Evolutionary conservation across 306 rosid species (phyloP), one percentile per base, ranked within the genome.

Genomic region (Urtica urens): DNA sequence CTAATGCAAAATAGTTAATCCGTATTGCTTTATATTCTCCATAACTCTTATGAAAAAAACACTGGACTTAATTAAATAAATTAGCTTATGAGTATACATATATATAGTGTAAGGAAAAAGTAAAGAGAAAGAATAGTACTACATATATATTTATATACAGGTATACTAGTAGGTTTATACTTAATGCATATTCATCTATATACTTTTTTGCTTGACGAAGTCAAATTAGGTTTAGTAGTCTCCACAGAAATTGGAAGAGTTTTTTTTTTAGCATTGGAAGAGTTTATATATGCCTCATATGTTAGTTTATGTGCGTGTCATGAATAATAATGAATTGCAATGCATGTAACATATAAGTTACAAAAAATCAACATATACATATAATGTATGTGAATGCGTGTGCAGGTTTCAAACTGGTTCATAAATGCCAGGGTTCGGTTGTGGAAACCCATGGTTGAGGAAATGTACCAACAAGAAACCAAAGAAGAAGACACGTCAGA

Each of bases 391-490:
- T 28, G 33, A 28, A 28, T 28, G 33, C 10, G 33, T 28, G 27
- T 34, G 60, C 71, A 92, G 99, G 99, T 92, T 23, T 92, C 99
- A 65, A 92, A 92, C 58, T 92, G 99, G 99, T 92, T 92, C 87
- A 92, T 92, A 24, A 92, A 92, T 80, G 99, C 99, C 17, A 86
- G 99, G 77, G 99, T 92, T 51, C 71, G 99, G 55, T 77, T 92
- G 99, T 92, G 99, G 99, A 92, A 92, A 79, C 99, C 99, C 64
- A 92, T 92, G 99, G 99, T 92, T 48, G 99, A 92, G 68, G 96
- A 92, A 40, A 92, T 92, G 99, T 92, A 92, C 68, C 96, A 92
- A 59, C 93, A 86, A 73, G 99, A 92, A 66, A 57, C 63, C 29
- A 82, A 82, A 61, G 94, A 31, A 9, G 40, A 35, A 3, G 5